Evolutionary conservation across 148 eudicot genomes (phyloP), one percentile per base, ranked within the genome.

Genomic region (Simmondsia chinensis): DNA sequence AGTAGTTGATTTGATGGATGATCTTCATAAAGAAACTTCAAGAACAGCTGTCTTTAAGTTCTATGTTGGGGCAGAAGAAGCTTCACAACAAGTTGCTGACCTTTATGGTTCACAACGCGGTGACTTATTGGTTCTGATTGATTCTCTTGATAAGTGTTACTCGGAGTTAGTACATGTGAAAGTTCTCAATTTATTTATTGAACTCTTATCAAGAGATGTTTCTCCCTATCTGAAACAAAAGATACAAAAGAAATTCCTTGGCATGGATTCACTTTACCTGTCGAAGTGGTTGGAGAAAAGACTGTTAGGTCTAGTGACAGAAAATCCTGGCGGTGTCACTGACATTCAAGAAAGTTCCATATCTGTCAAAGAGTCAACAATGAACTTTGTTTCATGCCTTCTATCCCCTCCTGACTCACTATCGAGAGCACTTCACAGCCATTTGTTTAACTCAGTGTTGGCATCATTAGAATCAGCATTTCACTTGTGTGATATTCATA

Each of bases 231-330:
- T 93, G 15, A 86, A 75, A 57, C 72, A 42, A 50, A 71, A 60
- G 53, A 38, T 82, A 29, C 94, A 75, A 56, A 60, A 64, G 65
- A 82, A 74, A 46, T 86, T 93, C 48, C 70, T 69, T 52, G 54
- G 48, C 52, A 80, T 77, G 79, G 84, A 86, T 68, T 57, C 69
- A 43, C 52, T 27, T 40, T 69, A 44, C 67, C 66, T 93, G 21
- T 73, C 91, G 31, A 80, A 71, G 64, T 93, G 99, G 99, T 58
- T 86, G 44, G 99, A 82, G 58, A 73, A 67, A 41, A 74, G 99
- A 59, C 68, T 93, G 33, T 54, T 93, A 41, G 86, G 96, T 64
- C 55, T 58, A 21, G 26, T 48, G 14, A 44, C 42, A n/a, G 79
- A 82, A 59, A 69, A 73, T 58, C 52, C 82, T 15, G 50, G 55